These are phyloP conservation scores for Funneliformis geosporum DNA, from an alignment of 192 early-diverging fungal species.

Conservation along the genomic window DNA sequence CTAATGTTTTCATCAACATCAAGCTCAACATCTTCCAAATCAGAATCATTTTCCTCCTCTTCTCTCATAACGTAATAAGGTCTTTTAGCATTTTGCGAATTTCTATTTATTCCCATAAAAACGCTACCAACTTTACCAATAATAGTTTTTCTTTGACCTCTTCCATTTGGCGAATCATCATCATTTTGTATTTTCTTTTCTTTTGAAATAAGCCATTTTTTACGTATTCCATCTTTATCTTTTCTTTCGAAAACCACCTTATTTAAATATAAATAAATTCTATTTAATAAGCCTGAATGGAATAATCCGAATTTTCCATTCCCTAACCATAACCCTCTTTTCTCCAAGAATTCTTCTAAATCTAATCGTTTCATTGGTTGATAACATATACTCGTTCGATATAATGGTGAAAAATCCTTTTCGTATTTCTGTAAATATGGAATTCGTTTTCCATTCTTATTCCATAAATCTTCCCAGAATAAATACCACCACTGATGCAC, in stretches of 20 bases:
- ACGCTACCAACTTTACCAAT: background rate
- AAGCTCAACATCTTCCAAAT: background rate
- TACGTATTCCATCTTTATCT: background rate
- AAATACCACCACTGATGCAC: constrained; percentile 65
- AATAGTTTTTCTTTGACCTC: background rate
- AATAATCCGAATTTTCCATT: constrained; percentile 55
- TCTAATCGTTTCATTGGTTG: constrained; percentile 54
- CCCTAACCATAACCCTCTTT: constrained; percentile 42
- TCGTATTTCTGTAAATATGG: constrained; percentile 43
- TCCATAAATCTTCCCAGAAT: constrained; percentile 70
- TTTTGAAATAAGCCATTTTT: background rate
- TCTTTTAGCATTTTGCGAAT: background rate
- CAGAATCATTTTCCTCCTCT: background rate
- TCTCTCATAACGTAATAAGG: background rate
- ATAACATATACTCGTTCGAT: constrained; percentile 60
- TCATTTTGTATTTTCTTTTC: background rate
- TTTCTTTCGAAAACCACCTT: constrained; percentile 40
- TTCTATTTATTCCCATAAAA: background rate
- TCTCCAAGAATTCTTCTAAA: constrained; percentile 57
- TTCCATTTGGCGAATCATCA: background rate
- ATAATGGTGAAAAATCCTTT: constrained; percentile 64
- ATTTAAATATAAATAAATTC: constrained; percentile 62
- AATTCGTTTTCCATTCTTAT: constrained; percentile 55
- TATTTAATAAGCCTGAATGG: constrained; percentile 63
- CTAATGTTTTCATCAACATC: background rate